Conservation (phyloP, 805 yeast genomes). For the Kodamaea hsintzibuensis region DNA sequence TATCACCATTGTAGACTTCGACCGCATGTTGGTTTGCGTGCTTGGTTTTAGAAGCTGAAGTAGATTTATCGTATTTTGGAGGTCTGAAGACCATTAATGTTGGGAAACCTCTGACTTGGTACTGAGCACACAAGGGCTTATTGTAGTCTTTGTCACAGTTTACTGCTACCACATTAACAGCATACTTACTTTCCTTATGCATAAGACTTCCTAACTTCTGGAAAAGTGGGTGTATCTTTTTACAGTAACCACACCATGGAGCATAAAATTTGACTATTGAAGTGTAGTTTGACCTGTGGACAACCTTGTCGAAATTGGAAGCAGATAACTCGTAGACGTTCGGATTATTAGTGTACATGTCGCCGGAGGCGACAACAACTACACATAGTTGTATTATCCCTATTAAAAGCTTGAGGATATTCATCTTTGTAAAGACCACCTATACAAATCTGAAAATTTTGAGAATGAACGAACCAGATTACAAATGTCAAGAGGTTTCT, state of each 20-base stretch:
- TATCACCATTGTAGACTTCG: slow-evolving; percentile 62
- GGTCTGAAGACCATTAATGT: slow-evolving; percentile 83
- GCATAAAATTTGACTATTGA: slow-evolving; percentile 88
- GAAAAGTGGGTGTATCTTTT: slow-evolving; percentile 63
- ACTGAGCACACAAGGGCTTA: slow-evolving; percentile 64
- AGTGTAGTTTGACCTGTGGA: slow-evolving; percentile 71
- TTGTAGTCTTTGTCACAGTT: slow-evolving; percentile 78
- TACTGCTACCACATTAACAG: slow-evolving; percentile 73
- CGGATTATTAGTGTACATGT: slow-evolving; percentile 40
- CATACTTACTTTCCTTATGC: slow-evolving; percentile 46
- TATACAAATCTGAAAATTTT: neutral
- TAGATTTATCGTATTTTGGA: slow-evolving; percentile 55
- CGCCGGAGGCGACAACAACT: slow-evolving; percentile 17
- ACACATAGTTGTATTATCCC: slow-evolving; percentile 2
- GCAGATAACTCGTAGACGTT: slow-evolving; percentile 59
- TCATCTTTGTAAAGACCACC: slow-evolving; percentile 5
- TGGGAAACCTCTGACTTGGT: slow-evolving; percentile 78
- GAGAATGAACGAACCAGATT: neutral
- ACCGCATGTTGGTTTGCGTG: slow-evolving; percentile 26
- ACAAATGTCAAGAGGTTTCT: neutral
- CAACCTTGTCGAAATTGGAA: slow-evolving; percentile 62
- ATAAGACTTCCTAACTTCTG: slow-evolving; percentile 62
- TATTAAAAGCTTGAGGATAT: slow-evolving; percentile 4
- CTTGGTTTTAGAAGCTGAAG: slow-evolving; percentile 16
- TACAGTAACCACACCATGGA: slow-evolving; percentile 98